Evolutionary conservation across 352 stramenopile genomes (phyloP), one percentile per base, ranked within the genome.

Genomic region (Phytophthora idaei): DNA sequence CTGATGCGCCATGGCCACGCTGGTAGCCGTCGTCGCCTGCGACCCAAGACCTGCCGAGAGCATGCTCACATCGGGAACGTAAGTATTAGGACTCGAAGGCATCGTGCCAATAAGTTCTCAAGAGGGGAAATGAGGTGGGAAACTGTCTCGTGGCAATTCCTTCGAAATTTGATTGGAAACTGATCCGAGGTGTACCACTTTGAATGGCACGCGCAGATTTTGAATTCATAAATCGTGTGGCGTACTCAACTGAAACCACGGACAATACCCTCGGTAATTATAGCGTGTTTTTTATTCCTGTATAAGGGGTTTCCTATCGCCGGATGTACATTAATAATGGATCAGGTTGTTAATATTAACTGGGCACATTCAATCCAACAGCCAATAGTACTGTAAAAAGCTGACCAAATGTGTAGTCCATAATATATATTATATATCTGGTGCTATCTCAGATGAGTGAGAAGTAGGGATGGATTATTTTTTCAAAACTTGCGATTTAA

Each of bases 21-120:
- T 72, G 12, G 60, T 67, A 48, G 74, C 71, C 54, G 74, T 68
- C 51, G 41, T 52, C 0, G 58, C 57, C 27, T 53, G 67, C 29
- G 55, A 17, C n/a, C 42, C 47, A 51, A 59, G 31, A 4, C 58
- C 53, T 28, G 60, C 37, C 44, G 68, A 68, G 12, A 77, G 39
- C 61, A 68, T 61, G 61, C 15, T 45, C 47, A 73, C 68, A 56
- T 78, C 61, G 11, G 48, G 28, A 54, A 54, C 28, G 58, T 69
- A 78, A 54, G 79, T 93, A 93, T 93, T 86, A 91, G 85, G 79
- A 90, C 82, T 93, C 69, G 83, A 89, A 92, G 83, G 82, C 88
- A 90, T 87, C 58, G 29, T 25, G 32, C 17, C 58, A 85, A 83
- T 82, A 90, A 91, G 74, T 90, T 88, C 74, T 74, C 71, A 76